phyloP scores from a whole-genome alignment of 2,329 filamentous ascomycete genomes.

The Botrytis sinoallii region DNA sequence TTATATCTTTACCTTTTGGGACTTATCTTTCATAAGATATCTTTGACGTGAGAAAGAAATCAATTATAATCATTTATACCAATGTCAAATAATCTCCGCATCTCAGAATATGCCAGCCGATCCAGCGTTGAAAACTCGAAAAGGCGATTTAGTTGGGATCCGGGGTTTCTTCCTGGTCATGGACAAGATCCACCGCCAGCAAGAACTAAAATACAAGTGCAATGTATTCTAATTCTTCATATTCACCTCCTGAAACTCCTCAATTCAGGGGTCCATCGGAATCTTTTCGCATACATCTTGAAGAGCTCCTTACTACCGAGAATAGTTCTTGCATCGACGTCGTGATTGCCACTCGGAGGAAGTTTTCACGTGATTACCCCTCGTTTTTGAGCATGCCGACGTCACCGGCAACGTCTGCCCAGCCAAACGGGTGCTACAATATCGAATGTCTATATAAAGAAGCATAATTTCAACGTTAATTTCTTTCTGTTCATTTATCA shows the following conservation, averaged over 20 bases:
- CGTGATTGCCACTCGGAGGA: neutral
- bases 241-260: neutral
- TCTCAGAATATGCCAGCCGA: neutral
- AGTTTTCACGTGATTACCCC: constrained; percentile 8
- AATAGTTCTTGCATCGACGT: neutral
- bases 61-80: too few species aligned
- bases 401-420: constrained; percentile 10
- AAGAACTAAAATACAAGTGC: neutral
- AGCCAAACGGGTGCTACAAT: neutral
- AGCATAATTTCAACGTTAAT: neutral
- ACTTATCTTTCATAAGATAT: neutral
- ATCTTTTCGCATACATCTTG: neutral
- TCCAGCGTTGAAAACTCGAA: neutral
- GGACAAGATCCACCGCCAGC: neutral
- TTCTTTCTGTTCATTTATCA: neutral
- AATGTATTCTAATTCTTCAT: neutral
- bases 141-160: neutral
- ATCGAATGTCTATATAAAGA: neutral
- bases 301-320: neutral
- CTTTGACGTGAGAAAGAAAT: neutral
- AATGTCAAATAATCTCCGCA: neutral
- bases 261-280: neutral
- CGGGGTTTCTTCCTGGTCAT: neutral
- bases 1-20: neutral
- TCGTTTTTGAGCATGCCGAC: neutral